A percentile compares a stretch with the other conserved stretches of the same genome.
phyloP scores from a whole-genome alignment of 139 green algal genomes.

The Pseudopediastrum boryanum region DNA sequence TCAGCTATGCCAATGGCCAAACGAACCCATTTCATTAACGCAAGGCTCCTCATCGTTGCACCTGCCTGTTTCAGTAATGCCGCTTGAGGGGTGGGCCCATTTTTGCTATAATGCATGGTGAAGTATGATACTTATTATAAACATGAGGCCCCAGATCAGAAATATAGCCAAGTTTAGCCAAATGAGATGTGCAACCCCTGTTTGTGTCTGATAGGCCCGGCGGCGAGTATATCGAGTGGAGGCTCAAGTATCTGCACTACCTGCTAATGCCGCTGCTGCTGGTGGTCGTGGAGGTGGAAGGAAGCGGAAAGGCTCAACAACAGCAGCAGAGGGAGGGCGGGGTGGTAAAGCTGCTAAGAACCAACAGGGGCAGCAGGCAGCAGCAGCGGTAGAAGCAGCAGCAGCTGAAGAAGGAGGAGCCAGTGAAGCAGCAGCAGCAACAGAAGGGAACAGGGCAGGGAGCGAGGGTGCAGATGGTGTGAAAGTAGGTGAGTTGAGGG shows the following conservation, averaged over 20 bases:
- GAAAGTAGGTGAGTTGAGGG: no score
- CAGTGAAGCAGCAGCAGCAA: constrained; percentile 18
- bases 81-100: no score
- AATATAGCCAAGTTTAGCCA: no score
- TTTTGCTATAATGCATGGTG: no score
- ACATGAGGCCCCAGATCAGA: no score
- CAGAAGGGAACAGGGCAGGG: not conserved
- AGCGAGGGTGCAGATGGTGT: not conserved
- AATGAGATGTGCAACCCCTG: not conserved
- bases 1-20: no score
- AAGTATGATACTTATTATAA: no score
- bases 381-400: no score
- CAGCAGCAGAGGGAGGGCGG: not conserved
- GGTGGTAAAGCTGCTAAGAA: not conserved
- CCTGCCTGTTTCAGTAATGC: no score
- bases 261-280: not conserved
- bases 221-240: constrained; percentile 76
- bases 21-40: no score
- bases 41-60: no score
- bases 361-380: no score
- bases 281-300: not conserved
- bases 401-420: not conserved
- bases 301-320: constrained; percentile 10
- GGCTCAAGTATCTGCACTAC: constrained; percentile 6
- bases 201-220: constrained; percentile 75